Conservation (phyloP, 2,329 filamentous ascomycete species). For the Stylonectria norvegica region DNA sequence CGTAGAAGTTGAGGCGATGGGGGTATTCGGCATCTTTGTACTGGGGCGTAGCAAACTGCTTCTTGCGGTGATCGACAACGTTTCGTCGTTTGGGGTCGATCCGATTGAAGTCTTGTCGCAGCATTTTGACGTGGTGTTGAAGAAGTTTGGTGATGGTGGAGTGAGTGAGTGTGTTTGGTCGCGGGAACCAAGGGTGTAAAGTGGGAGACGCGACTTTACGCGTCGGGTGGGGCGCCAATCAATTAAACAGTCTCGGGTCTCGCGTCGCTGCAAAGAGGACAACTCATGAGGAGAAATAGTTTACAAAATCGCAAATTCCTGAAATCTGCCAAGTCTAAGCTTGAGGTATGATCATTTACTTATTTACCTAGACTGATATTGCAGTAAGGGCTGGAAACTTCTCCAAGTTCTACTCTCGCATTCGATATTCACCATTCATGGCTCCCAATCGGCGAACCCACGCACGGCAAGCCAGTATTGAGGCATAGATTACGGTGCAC, state of each 20-base stretch:
- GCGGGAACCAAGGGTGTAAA: slow-evolving; percentile 7
- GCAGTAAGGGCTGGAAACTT: too few species aligned
- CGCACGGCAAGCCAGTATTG: too few species aligned
- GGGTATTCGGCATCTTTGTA: slow-evolving; percentile 79
- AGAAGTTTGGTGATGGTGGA: slow-evolving; percentile 10
- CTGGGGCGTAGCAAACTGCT: slow-evolving; percentile 74
- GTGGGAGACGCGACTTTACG: slow-evolving; percentile 35
- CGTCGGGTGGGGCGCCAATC: slow-evolving; percentile 28
- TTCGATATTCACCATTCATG: too few species aligned
- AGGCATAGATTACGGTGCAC: too few species aligned
- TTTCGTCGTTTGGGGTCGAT: slow-evolving; percentile 71
- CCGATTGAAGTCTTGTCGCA: slow-evolving; percentile 50
- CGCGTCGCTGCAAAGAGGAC: too few species aligned
- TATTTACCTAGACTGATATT: too few species aligned
- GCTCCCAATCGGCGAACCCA: too few species aligned
- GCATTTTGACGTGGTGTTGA: slow-evolving; percentile 36
- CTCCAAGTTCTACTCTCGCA: too few species aligned
- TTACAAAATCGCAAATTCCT: slow-evolving; percentile 16
- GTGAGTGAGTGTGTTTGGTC: slow-evolving; percentile 11
- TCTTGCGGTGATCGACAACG: slow-evolving; percentile 74
- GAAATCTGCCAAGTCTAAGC: too few species aligned
- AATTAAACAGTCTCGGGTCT: slow-evolving; percentile 8
- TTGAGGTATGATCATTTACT: too few species aligned
- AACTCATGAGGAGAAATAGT: background rate
- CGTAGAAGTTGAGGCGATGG: slow-evolving; percentile 89